phyloP scores from a whole-genome alignment of 169 alveolate species.

The Plasmodium vivax region DNA sequence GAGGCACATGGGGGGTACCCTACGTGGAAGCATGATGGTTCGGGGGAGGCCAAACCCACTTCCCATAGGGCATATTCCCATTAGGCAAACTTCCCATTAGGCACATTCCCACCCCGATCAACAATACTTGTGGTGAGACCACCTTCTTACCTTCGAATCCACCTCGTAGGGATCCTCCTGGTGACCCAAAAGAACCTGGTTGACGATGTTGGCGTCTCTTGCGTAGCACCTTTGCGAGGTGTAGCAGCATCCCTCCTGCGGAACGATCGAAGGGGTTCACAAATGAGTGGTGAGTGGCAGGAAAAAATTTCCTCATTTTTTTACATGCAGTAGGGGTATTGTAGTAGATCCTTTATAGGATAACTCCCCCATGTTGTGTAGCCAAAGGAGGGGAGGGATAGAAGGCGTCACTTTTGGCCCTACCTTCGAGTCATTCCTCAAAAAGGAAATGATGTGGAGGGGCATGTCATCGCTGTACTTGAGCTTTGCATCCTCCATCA shows the following conservation, averaged over 20 bases:
- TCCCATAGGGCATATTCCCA: neutral
- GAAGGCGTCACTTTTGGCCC: neutral
- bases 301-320: neutral
- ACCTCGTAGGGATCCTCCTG: neutral
- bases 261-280: neutral
- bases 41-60: neutral
- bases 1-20: too few species aligned
- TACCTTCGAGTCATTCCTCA: slow-evolving; percentile 28
- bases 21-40: neutral
- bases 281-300: neutral
- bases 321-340: neutral
- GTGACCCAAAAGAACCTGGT: slow-evolving; percentile 11
- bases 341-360: too few species aligned
- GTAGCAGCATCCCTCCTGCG: slow-evolving; percentile 63
- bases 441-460: slow-evolving; percentile 31
- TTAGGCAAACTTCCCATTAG: too few species aligned
- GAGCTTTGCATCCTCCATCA: slow-evolving; percentile 4
- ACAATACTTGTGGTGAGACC: too few species aligned
- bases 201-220: neutral
- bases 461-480: slow-evolving; percentile 11
- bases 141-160: slow-evolving; percentile 3
- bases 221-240: slow-evolving; percentile 8
- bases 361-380: neutral
- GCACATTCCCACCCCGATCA: neutral
- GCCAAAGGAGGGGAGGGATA: neutral